Percentiles rank a stretch among this genome's conserved stretches.
phyloP scores from a whole-genome alignment of 805 yeast genomes.

The Teunomyces kruisii region DNA sequence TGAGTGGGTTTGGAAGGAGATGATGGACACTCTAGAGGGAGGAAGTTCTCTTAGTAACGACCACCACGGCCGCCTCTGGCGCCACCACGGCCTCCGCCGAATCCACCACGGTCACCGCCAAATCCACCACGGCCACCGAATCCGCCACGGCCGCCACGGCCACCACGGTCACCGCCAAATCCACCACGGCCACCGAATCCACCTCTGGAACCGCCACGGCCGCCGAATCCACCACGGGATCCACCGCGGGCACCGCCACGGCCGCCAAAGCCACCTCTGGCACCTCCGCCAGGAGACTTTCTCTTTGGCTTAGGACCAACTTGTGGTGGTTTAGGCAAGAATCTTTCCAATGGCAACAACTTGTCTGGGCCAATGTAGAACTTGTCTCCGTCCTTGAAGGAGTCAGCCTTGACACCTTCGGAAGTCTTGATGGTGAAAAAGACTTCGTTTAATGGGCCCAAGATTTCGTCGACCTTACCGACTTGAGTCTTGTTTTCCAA shows the following conservation, averaged over 20 bases:
- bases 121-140: not conserved
- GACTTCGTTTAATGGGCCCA: constrained; percentile 98
- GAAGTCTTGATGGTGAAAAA: constrained; percentile 93
- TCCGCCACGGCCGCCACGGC: constrained; percentile 14
- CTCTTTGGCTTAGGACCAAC: constrained; percentile 79
- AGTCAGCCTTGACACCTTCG: constrained; percentile 92
- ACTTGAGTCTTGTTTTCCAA: constrained; percentile 93
- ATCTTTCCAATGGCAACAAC: constrained; percentile 91
- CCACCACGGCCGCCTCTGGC: constrained; percentile 21
- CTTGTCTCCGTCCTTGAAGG: constrained; percentile 94
- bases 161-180: constrained; percentile 40
- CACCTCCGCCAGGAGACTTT: constrained; percentile 61
- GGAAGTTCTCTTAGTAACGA: constrained; percentile 17
- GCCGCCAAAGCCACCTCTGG: constrained; percentile 43
- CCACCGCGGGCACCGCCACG: constrained; percentile 26
- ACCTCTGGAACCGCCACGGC: constrained; percentile 37
- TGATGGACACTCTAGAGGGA: not conserved
- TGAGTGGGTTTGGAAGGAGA: too few relatives aligned
- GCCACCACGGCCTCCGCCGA: constrained; percentile 1
- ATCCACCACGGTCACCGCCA: not conserved
- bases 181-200: constrained; percentile 44
- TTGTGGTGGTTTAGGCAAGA: constrained; percentile 92
- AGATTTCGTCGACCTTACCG: constrained; percentile 97
- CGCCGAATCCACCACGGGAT: constrained; percentile 25
- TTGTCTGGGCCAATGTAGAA: constrained; percentile 95